Conservation (phyloP, 1,284 basidiomycete species). For the Puccinia coronata region DNA sequence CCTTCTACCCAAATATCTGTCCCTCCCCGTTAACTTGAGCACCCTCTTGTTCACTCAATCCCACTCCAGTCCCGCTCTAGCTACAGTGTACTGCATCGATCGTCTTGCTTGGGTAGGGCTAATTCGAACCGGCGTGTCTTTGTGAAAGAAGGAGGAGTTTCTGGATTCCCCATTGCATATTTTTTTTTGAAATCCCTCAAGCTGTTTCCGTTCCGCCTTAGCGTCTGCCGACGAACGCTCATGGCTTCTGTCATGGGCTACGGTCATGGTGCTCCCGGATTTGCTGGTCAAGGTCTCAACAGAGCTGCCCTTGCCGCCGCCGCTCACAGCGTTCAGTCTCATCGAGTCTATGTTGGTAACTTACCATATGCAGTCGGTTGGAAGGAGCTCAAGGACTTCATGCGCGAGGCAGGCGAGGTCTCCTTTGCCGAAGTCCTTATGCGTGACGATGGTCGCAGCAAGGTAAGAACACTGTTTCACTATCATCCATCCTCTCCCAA, state of each 20-base stretch:
- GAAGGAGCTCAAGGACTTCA: constrained; percentile 49
- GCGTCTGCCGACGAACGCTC: constrained; percentile 25
- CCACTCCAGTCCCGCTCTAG: too few relatives aligned
- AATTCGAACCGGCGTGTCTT: not conserved
- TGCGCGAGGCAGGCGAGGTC: constrained; percentile 49
- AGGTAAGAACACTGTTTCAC: constrained; percentile 14
- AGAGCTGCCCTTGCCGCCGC: constrained; percentile 45
- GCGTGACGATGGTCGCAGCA: constrained; percentile 45
- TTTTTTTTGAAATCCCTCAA: constrained; percentile 23
- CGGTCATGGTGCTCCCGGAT: constrained; percentile 33
- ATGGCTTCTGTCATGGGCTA: constrained; percentile 47
- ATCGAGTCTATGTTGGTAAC: constrained; percentile 49
- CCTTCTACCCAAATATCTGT: too few relatives aligned
- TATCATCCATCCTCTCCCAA: not conserved
- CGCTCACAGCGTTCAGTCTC: constrained; percentile 48
- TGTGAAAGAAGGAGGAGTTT: not conserved
- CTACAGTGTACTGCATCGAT: not conserved
- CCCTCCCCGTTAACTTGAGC: too few relatives aligned
- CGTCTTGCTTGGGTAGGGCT: not conserved
- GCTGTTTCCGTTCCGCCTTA: constrained; percentile 38
- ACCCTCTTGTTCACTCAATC: too few relatives aligned
- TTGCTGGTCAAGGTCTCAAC: constrained; percentile 30
- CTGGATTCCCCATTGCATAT: not conserved
- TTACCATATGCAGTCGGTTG: constrained; percentile 48
- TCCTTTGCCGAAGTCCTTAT: constrained; percentile 49